Base-by-base conservation (phyloP, 768 basidiomycete species). In the Mycena vulgaris region DNA sequence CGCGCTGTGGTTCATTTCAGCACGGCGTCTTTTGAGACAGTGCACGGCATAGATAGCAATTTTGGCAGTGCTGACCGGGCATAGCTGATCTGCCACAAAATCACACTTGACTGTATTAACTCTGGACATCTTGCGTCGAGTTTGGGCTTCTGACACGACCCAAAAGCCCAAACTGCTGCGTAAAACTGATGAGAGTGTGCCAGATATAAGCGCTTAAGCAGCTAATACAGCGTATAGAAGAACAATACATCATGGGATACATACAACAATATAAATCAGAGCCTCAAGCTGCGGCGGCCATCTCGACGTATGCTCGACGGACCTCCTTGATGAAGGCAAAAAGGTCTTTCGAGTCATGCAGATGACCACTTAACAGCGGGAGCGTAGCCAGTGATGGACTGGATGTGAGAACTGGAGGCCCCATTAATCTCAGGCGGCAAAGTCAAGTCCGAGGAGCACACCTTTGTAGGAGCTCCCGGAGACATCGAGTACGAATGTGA, bases 401-500 rank as follows among this genome's bases (percentile, higher is more conserved):
- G 8, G 90, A 90, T 27, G 93, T 94, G n/a, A 94, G 87, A 1
- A 96, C 96, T 97, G 74, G 33, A 39, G 28, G 52, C 40, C 60
- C n/a, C 69, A 49, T 69, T 19, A 63, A 37, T 16, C 10, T 27
- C 21, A 25, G 11, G 49, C 21, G 23, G 4, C 1, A 37, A n/a
- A 52, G 19, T 37, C 17, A 42, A 51, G 5, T 42, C 33, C 16
- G 21, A 23, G 10, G 57, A 35, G 74, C 86, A 39, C 51, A 95
- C 95, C 93, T 84, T 88, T 88, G 74, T 93, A 95, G 3, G 81
- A 81, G 28, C 83, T 80, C 27, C 81, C 80, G 3, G 91, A 89
- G 23, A 94, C 83, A 75, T 97, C 94, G n/a, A 96, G 78, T 0
- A 95, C 90, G 66, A 96, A 83, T 66, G 87, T 90, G 66, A 90